These are phyloP conservation scores for Plasmodium yoelii DNA, from an alignment of 169 alveolate genomes.

Conservation along the genomic window DNA sequence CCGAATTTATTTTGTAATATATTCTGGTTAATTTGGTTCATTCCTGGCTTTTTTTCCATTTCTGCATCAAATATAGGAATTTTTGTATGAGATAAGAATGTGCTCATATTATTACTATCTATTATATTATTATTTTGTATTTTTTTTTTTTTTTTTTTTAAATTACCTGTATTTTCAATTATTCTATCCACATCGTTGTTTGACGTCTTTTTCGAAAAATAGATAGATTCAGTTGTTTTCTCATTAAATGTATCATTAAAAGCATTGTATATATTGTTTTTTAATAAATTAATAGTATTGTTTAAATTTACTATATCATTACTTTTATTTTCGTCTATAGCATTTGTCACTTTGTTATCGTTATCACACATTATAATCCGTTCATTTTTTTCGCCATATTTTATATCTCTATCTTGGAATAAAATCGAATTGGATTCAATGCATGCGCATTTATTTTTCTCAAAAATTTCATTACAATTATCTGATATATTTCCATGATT, in stretches of 20 bases:
- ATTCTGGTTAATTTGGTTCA: no score
- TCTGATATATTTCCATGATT: neutral
- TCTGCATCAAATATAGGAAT: slow-evolving; percentile 1
- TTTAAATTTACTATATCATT: slow-evolving; percentile 31
- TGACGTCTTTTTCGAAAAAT: neutral
- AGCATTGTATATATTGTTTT: slow-evolving; percentile 44
- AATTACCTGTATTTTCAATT: slow-evolving; percentile 5
- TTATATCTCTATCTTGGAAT: slow-evolving; percentile 11
- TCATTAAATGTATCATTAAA: slow-evolving; percentile 24
- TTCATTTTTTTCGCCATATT: slow-evolving; percentile 2
- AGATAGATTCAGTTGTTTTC: slow-evolving; percentile 4
- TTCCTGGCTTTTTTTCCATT: neutral
- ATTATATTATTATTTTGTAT: neutral
- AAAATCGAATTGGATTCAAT: slow-evolving; percentile 6
- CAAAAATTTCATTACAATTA: slow-evolving; percentile 2
- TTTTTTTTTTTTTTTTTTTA: neutral
- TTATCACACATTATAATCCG: neutral
- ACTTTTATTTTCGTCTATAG: slow-evolving; percentile 4
- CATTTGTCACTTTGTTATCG: neutral
- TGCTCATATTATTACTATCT: neutral
- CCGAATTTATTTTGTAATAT: no score
- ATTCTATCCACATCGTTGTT: neutral
- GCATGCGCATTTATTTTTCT: neutral
- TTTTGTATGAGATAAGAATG: slow-evolving; percentile 3
- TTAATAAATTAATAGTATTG: slow-evolving; percentile 31